phyloP scores from a whole-genome alignment of 345 rosid species.

The Populus ilicifolia region DNA sequence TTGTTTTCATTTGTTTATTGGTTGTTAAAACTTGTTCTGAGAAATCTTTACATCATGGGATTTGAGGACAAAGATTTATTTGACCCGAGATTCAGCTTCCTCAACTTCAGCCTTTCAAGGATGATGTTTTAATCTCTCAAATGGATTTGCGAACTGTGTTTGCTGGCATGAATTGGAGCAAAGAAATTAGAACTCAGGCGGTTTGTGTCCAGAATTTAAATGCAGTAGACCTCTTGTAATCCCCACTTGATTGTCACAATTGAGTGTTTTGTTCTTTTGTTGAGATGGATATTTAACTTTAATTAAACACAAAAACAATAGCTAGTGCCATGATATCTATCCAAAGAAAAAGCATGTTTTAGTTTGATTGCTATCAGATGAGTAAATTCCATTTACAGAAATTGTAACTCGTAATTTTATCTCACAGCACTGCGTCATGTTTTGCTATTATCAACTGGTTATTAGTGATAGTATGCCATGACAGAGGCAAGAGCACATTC shows the following conservation, averaged over 20 bases:
- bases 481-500: not conserved
- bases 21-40: not conserved
- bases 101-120: not conserved
- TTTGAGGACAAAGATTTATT: too few species aligned
- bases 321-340: too few species aligned
- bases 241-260: not conserved
- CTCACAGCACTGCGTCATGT: not conserved
- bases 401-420: too few species aligned
- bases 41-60: not conserved
- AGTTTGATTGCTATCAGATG: too few species aligned
- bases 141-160: not conserved
- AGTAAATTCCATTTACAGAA: too few species aligned
- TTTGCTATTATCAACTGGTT: not conserved
- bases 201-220: not conserved
- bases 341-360: too few species aligned
- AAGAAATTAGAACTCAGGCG: not conserved
- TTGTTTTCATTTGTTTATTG: not conserved
- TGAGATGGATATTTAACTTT: too few species aligned
- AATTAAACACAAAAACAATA: too few species aligned
- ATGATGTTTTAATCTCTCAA: not conserved
- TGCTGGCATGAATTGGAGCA: not conserved
- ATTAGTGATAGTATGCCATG: not conserved
- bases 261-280: too few species aligned
- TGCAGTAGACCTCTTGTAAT: not conserved
- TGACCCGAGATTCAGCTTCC: not conserved